A percentile compares a stretch with the other conserved stretches of the same genome.
phyloP scores from a whole-genome alignment of 202 grass and related monocot species.

The Cymbopogon flexuosus region DNA sequence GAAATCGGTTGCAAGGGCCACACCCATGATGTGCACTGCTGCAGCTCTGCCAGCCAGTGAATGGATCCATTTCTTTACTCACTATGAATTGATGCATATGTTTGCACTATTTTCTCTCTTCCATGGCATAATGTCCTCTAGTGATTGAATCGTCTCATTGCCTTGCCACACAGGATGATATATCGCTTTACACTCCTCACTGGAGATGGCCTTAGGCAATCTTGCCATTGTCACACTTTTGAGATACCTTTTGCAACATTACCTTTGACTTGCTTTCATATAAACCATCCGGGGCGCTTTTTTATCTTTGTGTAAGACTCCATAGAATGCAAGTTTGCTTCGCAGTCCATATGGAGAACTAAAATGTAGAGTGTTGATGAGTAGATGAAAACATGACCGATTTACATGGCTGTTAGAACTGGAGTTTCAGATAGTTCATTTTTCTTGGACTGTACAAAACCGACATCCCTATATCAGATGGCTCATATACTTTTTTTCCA shows the following conservation, averaged over 20 bases:
- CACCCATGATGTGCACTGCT: neutral
- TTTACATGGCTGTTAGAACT: neutral
- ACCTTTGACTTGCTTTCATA: too few relatives aligned
- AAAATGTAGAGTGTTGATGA: neutral
- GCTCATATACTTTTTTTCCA: neutral
- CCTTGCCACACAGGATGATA: neutral
- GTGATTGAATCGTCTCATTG: neutral
- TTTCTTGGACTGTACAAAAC: neutral
- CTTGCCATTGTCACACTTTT: too few relatives aligned
- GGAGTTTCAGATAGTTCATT: neutral
- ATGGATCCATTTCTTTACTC: neutral
- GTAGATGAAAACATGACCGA: neutral
- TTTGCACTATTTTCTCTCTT: neutral
- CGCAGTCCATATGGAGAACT: constrained; percentile 5
- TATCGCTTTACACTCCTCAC: neutral
- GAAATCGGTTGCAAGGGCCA: neutral
- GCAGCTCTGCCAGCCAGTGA: neutral
- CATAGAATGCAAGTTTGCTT: neutral
- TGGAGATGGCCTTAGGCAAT: too few relatives aligned
- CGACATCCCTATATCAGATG: neutral
- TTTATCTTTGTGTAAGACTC: neutral
- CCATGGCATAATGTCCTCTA: neutral
- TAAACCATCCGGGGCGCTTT: too few relatives aligned
- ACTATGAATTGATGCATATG: neutral
- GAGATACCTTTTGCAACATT: too few relatives aligned